phyloP scores from a whole-genome alignment of 2,329 filamentous ascomycete genomes.

The Penicillium sp. region DNA sequence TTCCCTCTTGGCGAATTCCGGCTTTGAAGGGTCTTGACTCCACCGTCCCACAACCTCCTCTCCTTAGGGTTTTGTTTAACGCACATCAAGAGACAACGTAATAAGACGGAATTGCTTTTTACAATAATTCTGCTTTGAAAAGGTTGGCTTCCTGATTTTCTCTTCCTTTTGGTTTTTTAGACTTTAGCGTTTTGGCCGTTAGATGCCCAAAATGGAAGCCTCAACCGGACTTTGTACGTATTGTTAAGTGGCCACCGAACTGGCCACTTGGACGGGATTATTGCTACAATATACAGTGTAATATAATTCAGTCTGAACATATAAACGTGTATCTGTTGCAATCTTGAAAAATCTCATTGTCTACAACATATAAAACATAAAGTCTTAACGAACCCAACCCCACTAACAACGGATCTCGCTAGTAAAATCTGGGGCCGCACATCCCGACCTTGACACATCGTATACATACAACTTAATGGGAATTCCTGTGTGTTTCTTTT shows the following conservation, averaged over 20 bases:
- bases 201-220: conserved; percentile 3
- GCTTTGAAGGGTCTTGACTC: neutral
- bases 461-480: neutral
- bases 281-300: too few species aligned
- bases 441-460: conserved; percentile 20
- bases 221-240: neutral
- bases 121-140: too few species aligned
- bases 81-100: neutral
- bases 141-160: neutral
- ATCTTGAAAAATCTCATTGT: too few species aligned
- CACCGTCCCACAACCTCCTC: neutral
- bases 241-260: neutral
- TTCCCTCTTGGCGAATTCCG: neutral
- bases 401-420: conserved; percentile 26
- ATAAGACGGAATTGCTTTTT: too few species aligned
- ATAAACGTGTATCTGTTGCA: too few species aligned
- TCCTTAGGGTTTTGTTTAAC: neutral
- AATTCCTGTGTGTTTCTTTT: too few species aligned
- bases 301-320: too few species aligned
- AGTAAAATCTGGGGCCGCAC: conserved; percentile 30
- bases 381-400: conserved; percentile 20
- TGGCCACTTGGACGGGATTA: too few species aligned
- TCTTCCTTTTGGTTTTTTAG: neutral
- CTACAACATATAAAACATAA: too few species aligned
- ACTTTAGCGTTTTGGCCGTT: neutral